phyloP scores from a whole-genome alignment of 805 yeast genomes.

The Saturnispora dispora region DNA sequence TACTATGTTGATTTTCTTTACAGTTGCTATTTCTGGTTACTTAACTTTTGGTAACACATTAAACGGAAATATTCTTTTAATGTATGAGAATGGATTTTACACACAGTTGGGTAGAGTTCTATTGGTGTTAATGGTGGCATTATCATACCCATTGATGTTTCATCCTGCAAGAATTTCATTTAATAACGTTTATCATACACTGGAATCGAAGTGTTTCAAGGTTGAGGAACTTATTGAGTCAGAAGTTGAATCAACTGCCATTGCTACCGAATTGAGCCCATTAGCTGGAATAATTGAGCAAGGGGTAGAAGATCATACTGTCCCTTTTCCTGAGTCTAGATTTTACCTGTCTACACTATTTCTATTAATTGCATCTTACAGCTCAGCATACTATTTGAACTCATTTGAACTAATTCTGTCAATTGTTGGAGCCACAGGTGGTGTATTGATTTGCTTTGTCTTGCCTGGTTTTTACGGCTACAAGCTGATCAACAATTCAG shows the following conservation, averaged over 20 bases:
- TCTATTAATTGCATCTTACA: conserved; percentile 41
- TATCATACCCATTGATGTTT: conserved; percentile 71
- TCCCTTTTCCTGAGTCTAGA: conserved; percentile 37
- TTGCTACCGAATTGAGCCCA: conserved; percentile 9
- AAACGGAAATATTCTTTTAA: conserved; percentile 57
- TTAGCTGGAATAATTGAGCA: conserved; percentile 2
- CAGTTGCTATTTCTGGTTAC: conserved; percentile 64
- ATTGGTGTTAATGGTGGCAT: conserved; percentile 61
- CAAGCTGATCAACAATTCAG: conserved; percentile 33
- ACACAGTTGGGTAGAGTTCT: conserved; percentile 49
- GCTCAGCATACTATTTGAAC: conserved; percentile 46
- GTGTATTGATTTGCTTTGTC: conserved; percentile 69
- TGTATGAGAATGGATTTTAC: conserved; percentile 48
- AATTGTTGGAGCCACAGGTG: conserved; percentile 76
- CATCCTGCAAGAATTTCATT: conserved; percentile 72
- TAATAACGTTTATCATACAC: conserved; percentile 43
- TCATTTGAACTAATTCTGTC: conserved; percentile 65
- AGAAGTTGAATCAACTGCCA: not conserved
- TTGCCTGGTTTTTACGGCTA: conserved; percentile 73
- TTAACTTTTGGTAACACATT: conserved; percentile 61
- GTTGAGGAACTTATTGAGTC: not conserved
- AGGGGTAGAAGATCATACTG: conserved; percentile 27
- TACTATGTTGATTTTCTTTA: conserved; percentile 48
- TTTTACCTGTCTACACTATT: conserved; percentile 42
- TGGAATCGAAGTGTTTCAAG: conserved; percentile 3